Evolutionary conservation across 1,284 basidiomycete species (phyloP).

Genomic region (Cutaneotrichosporon cutaneum): DNA sequence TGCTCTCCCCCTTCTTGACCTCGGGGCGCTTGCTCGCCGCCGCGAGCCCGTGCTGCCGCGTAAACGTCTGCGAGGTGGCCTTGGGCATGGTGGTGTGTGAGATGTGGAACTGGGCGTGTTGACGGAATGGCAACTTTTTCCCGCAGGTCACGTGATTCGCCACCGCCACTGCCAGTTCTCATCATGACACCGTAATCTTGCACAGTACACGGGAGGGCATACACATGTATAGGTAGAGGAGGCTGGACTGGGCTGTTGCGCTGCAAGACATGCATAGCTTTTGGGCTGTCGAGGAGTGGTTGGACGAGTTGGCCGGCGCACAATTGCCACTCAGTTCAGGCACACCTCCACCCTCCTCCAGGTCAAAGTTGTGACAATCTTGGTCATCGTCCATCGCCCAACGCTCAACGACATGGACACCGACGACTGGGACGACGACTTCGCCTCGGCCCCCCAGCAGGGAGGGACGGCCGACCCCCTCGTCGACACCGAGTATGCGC

Average conservation of each 20-base stretch:
- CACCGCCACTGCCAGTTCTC: too few species aligned
- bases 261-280: too few species aligned
- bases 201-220: too few species aligned
- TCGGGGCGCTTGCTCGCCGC: constrained; percentile 38
- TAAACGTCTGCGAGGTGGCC: constrained; percentile 80
- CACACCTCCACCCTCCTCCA: not conserved
- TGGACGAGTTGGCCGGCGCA: too few species aligned
- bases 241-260: not conserved
- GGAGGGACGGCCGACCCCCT: constrained; percentile 43
- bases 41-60: constrained; percentile 69
- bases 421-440: constrained; percentile 47
- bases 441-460: constrained; percentile 18
- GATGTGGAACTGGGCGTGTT: not conserved
- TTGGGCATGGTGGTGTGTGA: constrained; percentile 68
- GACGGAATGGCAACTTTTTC: constrained; percentile 15
- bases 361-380: not conserved
- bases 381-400: not conserved
- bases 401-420: constrained; percentile 12
- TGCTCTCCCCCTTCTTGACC: constrained; percentile 37
- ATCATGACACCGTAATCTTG: too few species aligned
- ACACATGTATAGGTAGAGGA: too few species aligned
- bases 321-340: not conserved
- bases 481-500: constrained; percentile 46
- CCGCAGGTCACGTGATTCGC: constrained; percentile 21
- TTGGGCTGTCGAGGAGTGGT: too few species aligned